Base-by-base conservation (phyloP, 108 stramenopile species). In the Cylindrotheca fusiformis region DNA sequence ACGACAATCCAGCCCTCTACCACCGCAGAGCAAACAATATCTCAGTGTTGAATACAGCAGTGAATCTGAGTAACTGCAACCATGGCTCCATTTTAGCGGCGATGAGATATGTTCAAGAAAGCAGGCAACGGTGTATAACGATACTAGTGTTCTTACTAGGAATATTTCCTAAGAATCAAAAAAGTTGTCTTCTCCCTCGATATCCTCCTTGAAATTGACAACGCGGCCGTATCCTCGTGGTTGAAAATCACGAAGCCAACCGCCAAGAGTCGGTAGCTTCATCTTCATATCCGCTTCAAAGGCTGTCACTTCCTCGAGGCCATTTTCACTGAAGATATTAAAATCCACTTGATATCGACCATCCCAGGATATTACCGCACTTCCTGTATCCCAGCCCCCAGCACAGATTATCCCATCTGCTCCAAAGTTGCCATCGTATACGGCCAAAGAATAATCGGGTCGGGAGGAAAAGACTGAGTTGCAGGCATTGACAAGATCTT, bases 191-290 rank as follows among this genome's bases (percentile, higher is more conserved):
- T 26, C 27, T 48, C 27, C 60, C 32, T 66, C 67, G 20, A 79
- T 72, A 53, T 56, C 55, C 6, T 47, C 36, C 17, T 49, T 12
- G 58, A 68, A 68, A 51, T 67, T 80, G 49, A 85, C 81, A 26
- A 85, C 78, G 50, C 63, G 65, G 19, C 77, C 77, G 22, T 72
- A 74, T 63, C 84, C 84, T 32, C 84, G 70, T 12, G 84, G 84
- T 60, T 75, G 74, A 36, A 74, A 69, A 46, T 82, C 78, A 23
- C 60, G 44, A 22, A 81, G 60, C 63, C 63, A 58, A 10, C 53
- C 36, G 14, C 6, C 14, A 14, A 41, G 36, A 41, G 10, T 41
- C 14, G 36, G 14, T 10, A 41, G 36, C 10, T 14, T 41, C 10
- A 14, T 41, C 36, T 41, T 41, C 6, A 52, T 23, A n/a, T 23